Evolutionary conservation across 768 basidiomycete species (phyloP).

Genomic region (Boletus rufocinnamomeus): DNA sequence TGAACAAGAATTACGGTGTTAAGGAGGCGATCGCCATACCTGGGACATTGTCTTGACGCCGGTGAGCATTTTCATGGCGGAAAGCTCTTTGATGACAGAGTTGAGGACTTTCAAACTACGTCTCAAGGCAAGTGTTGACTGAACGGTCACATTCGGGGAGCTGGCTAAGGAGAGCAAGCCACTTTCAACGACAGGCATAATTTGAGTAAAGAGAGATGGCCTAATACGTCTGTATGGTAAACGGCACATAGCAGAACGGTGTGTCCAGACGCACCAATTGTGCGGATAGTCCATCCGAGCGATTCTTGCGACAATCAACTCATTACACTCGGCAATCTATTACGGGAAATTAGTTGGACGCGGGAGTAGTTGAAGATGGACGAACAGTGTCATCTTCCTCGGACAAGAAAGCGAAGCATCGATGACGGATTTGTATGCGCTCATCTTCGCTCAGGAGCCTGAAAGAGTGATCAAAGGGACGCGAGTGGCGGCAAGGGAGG

Average conservation of each 20-base stretch:
- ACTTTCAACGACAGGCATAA: constrained; percentile 56
- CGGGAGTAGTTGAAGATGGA: constrained; percentile 33
- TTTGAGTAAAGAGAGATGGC: constrained; percentile 35
- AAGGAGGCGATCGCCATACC: constrained; percentile 38
- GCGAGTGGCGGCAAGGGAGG: not conserved
- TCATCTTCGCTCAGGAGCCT: constrained; percentile 74
- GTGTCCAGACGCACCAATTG: constrained; percentile 54
- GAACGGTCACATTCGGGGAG: constrained; percentile 43
- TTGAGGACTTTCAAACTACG: constrained; percentile 67
- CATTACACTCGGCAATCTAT: constrained; percentile 75
- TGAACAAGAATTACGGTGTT: not conserved
- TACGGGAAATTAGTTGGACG: constrained; percentile 3
- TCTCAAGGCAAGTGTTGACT: constrained; percentile 51
- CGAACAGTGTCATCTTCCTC: constrained; percentile 72
- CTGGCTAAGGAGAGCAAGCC: constrained; percentile 53
- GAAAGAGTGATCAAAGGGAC: constrained; percentile 17
- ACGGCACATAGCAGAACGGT: not conserved
- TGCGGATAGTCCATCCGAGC: constrained; percentile 76
- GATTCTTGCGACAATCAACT: constrained; percentile 72
- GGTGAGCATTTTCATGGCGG: constrained; percentile 65
- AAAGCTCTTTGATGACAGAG: constrained; percentile 67
- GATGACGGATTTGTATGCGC: constrained; percentile 60
- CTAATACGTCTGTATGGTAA: constrained; percentile 13
- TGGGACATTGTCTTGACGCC: constrained; percentile 67
- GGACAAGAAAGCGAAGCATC: constrained; percentile 67